Base-by-base conservation (phyloP, 2,329 filamentous ascomycete species). In the Colletotrichum lentis region DNA sequence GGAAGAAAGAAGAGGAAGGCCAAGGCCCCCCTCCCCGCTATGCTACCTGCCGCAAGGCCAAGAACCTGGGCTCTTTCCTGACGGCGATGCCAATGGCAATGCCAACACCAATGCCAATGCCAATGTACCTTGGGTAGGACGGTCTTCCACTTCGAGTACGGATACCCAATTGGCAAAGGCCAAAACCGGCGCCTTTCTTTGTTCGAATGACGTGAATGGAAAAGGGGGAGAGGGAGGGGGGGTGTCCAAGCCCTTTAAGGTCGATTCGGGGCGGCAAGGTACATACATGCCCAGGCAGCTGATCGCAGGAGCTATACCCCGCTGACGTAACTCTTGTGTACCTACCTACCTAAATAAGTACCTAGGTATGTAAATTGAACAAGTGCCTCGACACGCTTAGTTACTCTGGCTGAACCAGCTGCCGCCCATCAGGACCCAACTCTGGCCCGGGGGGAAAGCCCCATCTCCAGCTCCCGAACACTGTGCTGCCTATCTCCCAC, bases 221-320 rank as follows among this genome's bases (percentile, higher is more conserved):
- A 2, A 24, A n/a, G 7, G 27, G 27, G 27, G 27, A 31, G 7
- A 31, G 27, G 27, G 27, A 31, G 27, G 31, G 10, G 31, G 31
- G 7, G 31, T 35, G 31, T 11, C 31, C 8, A 35, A 35, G 11
- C 14, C 20, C 46, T 63, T 53, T 55, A 63, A 67, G 64, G 58
- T 62, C 52, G 64, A 56, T 35, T 44, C 50, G 12, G 35, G 16
- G n/a, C n/a, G n/a, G n/a, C n/a, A n/a, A n/a, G n/a, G n/a, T n/a
- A n/a, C n/a, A n/a, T n/a, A n/a, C n/a, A n/a, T n/a, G n/a, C n/a
- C n/a, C n/a, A n/a, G n/a, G n/a, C n/a, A n/a, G n/a, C n/a, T 31
- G 27, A 31, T 31, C 27, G 27, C 49, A 46, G 52, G 55, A 66
- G 62, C 66, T n/a, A n/a, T 69, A 69, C 66, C 66, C 65, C 66